phyloP scores from a whole-genome alignment of 495 filamentous ascomycete genomes.

The Podospora pseudopauciseta region DNA sequence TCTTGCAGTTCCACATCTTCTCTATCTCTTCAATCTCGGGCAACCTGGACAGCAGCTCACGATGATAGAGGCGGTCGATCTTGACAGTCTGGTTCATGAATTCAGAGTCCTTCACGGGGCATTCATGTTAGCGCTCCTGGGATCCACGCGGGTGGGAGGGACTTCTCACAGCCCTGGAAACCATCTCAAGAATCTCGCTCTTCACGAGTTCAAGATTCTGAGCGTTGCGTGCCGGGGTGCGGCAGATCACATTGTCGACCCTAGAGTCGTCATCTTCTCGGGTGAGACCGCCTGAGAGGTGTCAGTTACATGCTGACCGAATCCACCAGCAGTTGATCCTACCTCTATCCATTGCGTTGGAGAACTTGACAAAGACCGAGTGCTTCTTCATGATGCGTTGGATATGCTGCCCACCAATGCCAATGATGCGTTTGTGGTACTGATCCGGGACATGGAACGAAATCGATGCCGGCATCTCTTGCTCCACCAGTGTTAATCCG shows the following conservation, averaged over 20 bases:
- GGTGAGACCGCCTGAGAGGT: constrained; percentile 65
- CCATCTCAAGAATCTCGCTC: constrained; percentile 99
- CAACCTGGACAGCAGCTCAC: constrained; percentile 83
- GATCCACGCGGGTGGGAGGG: background rate
- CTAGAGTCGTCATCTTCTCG: constrained; percentile 97
- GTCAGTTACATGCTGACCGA: constrained; percentile 20
- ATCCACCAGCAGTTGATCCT: constrained; percentile 12
- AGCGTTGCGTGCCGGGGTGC: constrained; percentile 94
- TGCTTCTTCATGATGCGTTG: constrained; percentile 99
- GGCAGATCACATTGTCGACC: constrained; percentile 98
- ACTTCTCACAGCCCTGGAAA: constrained; percentile 75
- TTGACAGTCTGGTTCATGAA: constrained; percentile 89
- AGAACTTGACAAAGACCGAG: constrained; percentile 99
- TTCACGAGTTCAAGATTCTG: constrained; percentile 95
- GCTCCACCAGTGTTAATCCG: constrained; percentile 87
- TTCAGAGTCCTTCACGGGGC: constrained; percentile 70
- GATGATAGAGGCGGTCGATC: constrained; percentile 92
- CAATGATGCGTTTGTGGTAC: constrained; percentile 99
- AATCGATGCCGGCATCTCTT: constrained; percentile 98
- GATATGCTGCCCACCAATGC: constrained; percentile 96
- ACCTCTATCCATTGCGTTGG: constrained; percentile 95
- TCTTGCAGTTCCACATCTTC: constrained; percentile 98
- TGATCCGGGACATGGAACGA: constrained; percentile 99
- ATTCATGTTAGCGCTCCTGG: constrained; percentile 10
- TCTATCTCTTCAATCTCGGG: constrained; percentile 88